phyloP scores from a whole-genome alignment of 2,329 filamentous ascomycete species.

The Sporothrix euskadiensis region DNA sequence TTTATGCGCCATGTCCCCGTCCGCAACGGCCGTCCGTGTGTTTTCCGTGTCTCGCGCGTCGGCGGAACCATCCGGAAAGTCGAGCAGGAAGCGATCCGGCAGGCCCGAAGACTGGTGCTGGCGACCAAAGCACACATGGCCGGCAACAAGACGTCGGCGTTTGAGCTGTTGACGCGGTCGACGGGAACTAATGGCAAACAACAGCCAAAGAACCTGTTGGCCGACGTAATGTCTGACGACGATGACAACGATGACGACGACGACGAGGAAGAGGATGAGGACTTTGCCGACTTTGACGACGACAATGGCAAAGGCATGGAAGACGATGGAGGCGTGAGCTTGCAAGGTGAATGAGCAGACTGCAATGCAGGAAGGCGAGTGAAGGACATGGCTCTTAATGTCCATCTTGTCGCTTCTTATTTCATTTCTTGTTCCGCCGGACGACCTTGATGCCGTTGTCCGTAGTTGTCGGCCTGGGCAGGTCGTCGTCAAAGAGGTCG shows the following conservation, averaged over 20 bases:
- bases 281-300: not conserved
- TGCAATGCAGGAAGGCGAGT: not conserved
- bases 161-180: slow-evolving; percentile 38
- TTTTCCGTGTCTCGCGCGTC: slow-evolving; percentile 81
- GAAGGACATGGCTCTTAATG: not conserved
- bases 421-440: slow-evolving; percentile 56
- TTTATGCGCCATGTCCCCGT: slow-evolving; percentile 71
- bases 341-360: not conserved
- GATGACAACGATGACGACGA: slow-evolving; percentile 45
- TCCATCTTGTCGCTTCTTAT: too few relatives aligned
- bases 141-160: slow-evolving; percentile 39
- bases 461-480: slow-evolving; percentile 26
- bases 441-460: slow-evolving; percentile 69
- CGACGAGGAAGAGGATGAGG: slow-evolving; percentile 38
- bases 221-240: slow-evolving; percentile 49
- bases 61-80: slow-evolving; percentile 91
- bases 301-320: slow-evolving; percentile 41
- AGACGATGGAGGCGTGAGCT: slow-evolving; percentile 1
- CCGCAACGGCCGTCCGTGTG: slow-evolving; percentile 63
- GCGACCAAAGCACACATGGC: slow-evolving; percentile 58
- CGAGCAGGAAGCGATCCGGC: slow-evolving; percentile 83
- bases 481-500: slow-evolving; percentile 38
- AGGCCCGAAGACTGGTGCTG: slow-evolving; percentile 71
- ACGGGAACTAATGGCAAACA: slow-evolving; percentile 30
- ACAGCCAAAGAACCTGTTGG: slow-evolving; percentile 41